Evolutionary conservation across 2,329 filamentous ascomycete genomes (phyloP).

Genomic region (Tolypocladium nubicola): DNA sequence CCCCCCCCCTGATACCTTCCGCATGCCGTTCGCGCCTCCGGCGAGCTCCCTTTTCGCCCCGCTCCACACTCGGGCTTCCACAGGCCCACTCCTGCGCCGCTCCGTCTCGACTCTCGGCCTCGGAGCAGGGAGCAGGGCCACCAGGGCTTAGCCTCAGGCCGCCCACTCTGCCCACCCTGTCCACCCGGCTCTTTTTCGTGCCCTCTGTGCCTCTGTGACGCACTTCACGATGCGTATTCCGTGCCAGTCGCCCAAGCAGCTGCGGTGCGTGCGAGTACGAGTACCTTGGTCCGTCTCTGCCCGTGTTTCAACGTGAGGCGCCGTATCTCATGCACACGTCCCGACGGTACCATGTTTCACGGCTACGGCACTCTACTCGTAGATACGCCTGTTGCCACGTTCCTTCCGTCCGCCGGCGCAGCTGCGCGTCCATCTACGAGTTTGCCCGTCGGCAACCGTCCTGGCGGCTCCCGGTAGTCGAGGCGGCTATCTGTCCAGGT

Average conservation of each 20-base stretch:
- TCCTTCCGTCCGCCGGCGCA: background rate
- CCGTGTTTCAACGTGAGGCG: background rate
- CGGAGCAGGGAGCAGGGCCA: slow-evolving; percentile 2
- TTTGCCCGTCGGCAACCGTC: background rate
- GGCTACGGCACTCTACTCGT: background rate
- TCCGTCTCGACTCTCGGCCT: slow-evolving; percentile 6
- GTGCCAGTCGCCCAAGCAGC: background rate
- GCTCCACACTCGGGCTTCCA: slow-evolving; percentile 4
- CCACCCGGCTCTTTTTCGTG: slow-evolving; percentile 16
- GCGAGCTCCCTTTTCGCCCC: background rate
- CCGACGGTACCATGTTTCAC: background rate
- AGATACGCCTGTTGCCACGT: background rate
- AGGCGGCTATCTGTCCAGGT: background rate
- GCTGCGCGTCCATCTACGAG: too few relatives aligned
- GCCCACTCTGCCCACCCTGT: background rate
- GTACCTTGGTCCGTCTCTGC: background rate
- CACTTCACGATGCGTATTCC: background rate
- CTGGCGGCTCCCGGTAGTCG: background rate
- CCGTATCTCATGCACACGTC: background rate
- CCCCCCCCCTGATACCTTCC: slow-evolving; percentile 1
- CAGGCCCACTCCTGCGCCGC: slow-evolving; percentile 5
- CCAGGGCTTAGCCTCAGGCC: slow-evolving; percentile 1
- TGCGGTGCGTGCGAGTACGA: background rate
- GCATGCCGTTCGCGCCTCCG: background rate
- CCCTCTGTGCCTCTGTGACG: background rate